phyloP scores from a whole-genome alignment of 2,329 filamentous ascomycete genomes.

The Cordyceps cicadae region DNA sequence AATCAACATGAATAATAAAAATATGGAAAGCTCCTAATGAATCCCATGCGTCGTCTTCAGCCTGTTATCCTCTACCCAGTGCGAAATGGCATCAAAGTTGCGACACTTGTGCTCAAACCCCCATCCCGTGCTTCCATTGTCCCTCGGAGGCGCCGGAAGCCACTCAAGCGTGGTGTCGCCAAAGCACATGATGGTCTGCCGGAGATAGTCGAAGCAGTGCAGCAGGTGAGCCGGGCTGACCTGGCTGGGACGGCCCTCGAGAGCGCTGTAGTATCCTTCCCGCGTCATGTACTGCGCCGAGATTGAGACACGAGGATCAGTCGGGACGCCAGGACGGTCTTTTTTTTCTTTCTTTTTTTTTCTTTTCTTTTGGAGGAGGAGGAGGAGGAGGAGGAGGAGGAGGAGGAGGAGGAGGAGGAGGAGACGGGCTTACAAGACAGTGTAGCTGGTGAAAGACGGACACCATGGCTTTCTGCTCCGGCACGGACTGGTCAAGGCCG shows the following conservation, averaged over 20 bases:
- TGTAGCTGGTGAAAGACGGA: neutral
- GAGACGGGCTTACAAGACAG: neutral
- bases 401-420: no score
- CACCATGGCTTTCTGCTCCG: neutral
- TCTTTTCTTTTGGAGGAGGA: no score
- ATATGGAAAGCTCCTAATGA: neutral
- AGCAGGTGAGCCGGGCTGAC: conserved; percentile 30
- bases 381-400: no score
- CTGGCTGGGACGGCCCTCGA: conserved; percentile 12
- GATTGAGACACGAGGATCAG: no score
- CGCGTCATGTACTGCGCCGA: conserved; percentile 10
- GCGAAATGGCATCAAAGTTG: conserved; percentile 22
- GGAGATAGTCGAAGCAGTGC: conserved; percentile 41
- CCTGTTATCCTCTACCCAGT: conserved; percentile 14
- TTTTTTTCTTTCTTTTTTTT: no score
- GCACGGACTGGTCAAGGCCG: neutral
- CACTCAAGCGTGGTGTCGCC: conserved; percentile 39
- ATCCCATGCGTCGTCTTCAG: neutral
- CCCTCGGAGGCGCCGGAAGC: conserved; percentile 14
- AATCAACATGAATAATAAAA: no score
- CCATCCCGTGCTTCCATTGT: conserved; percentile 12
- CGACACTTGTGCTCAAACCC: conserved; percentile 18
- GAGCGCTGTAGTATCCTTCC: conserved; percentile 11
- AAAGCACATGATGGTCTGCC: conserved; percentile 38
- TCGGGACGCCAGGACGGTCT: neutral